phyloP scores from a whole-genome alignment of 495 filamentous ascomycete species.

The Podospora sp. region DNA sequence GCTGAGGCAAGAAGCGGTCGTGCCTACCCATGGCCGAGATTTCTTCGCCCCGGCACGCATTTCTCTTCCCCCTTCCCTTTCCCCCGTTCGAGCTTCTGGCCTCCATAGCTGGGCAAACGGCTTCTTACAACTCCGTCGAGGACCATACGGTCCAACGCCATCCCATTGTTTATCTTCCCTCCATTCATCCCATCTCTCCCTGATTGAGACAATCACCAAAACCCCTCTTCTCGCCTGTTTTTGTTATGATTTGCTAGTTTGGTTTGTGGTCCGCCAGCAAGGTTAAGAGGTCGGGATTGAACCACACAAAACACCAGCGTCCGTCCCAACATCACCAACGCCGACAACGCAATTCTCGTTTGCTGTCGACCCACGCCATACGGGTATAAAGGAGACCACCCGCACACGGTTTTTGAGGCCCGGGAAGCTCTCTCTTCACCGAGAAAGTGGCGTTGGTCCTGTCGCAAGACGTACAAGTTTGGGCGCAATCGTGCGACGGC shows the following conservation, averaged over 20 bases:
- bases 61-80: constrained; percentile 28
- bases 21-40: constrained; percentile 27
- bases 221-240: background rate
- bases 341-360: no score
- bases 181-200: constrained; percentile 10
- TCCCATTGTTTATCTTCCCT: background rate
- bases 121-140: constrained; percentile 1
- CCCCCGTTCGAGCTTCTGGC: constrained; percentile 29
- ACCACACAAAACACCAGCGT: background rate
- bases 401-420: background rate
- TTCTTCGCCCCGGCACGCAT: constrained; percentile 36
- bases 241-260: constrained; percentile 8
- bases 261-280: background rate
- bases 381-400: no score
- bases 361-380: no score
- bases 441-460: background rate
- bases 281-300: constrained; percentile 6
- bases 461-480: background rate
- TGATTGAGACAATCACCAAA: background rate
- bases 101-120: constrained; percentile 11
- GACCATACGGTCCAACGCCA: background rate
- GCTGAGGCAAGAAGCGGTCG: constrained; percentile 17
- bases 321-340: background rate
- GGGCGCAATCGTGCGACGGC: background rate
- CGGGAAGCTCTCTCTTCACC: background rate